Conservation (phyloP, 139 green algal genomes). For the Chlorella sorokiniana region DNA sequence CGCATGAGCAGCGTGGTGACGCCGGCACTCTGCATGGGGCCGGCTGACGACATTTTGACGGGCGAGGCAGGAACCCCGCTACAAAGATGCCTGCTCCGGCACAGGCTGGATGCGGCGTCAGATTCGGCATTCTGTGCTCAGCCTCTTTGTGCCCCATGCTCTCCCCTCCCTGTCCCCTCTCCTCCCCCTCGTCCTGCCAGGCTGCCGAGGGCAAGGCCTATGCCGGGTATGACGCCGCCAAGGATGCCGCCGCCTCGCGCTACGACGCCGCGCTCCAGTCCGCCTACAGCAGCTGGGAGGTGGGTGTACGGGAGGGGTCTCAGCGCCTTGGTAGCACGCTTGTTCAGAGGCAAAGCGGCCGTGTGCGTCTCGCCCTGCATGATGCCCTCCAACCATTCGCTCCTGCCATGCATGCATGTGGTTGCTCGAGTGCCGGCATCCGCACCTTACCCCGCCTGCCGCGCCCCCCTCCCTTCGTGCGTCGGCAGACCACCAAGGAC, state of each 20-base stretch:
- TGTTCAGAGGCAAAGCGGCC: no score
- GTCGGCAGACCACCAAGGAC: slow-evolving; percentile 27
- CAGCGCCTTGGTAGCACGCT: no score
- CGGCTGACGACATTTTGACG: no score
- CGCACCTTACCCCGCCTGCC: no score
- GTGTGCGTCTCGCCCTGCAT: no score
- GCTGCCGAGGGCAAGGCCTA: slow-evolving; percentile 20
- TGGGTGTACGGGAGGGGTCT: no score
- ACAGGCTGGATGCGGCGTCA: background rate
- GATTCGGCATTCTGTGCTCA: background rate
- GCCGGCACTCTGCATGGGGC: no score
- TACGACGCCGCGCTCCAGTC: slow-evolving; percentile 22
- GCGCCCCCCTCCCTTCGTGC: background rate
- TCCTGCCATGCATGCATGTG: background rate
- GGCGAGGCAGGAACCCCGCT: no score
- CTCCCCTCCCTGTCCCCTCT: background rate
- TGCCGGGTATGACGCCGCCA: slow-evolving; percentile 19
- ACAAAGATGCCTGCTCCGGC: no score
- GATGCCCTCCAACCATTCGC: background rate
- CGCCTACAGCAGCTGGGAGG: slow-evolving; percentile 33
- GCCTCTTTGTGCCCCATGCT: background rate
- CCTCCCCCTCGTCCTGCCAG: no score
- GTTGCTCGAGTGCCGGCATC: no score
- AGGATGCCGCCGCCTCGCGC: slow-evolving; percentile 13
- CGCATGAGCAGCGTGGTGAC: no score